Evolutionary conservation across 2,329 filamentous ascomycete genomes (phyloP), one percentile per base, ranked within the genome.

Genomic region (Lanzia echinophila): DNA sequence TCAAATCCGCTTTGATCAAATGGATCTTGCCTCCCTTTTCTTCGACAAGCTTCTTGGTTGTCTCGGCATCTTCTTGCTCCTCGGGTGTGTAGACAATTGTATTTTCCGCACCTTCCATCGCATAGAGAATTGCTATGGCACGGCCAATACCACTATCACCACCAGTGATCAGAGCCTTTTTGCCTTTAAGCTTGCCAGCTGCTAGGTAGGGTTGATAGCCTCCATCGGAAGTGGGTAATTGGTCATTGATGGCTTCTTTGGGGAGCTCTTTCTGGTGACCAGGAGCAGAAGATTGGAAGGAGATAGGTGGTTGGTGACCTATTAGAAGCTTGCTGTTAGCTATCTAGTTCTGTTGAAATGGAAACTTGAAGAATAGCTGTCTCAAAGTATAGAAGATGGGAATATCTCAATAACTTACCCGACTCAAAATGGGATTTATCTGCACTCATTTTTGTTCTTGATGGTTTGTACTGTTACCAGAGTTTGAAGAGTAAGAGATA

Each of bases 81-180:
- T 87, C 79, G 0, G 85, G 82, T 0, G 90, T 75, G 63, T 94
- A 89, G 3, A 81, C 79, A 60, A 94, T 90, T 55, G 87, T 75
- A 48, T 79, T 81, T 58, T 87, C 82, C 13, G 87, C 87, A 6
- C 88, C 89, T 69, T 94, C 89, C 77, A 89, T 86, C 38, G 88
- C 88, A 63, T 86, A 94, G 0, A 94, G 75, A 15, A 92, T 77
- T 1, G 88, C 87, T 1, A 84, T 81, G 1, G 88, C 83, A 36
- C 87, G 82, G 6, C 88, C 87, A 59, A 94, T 92, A 1, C 88
- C 88, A 6, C 81, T 85, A 69, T 92, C 88, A 3, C 88, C 88
- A 15, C 88, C 88, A 0, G 88, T 92, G 63, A 94, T 92, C 55
- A 94, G 70, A 7, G 88, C 87, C 56, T 82, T 87, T 70, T 86